Conservation (phyloP, 129 eudicot genomes). For the Arctium minus region DNA sequence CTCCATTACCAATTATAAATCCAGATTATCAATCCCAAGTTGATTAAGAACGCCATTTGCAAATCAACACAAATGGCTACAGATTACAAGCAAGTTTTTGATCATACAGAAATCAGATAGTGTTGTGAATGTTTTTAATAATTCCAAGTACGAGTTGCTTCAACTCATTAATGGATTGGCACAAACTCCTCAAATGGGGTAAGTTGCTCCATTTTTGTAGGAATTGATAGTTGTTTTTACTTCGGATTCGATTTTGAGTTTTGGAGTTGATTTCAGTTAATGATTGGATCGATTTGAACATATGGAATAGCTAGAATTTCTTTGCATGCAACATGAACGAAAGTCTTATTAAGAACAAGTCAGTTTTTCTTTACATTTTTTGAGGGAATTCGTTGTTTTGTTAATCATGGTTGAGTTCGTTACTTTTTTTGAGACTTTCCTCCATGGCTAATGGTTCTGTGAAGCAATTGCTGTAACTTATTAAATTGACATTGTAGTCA, state of each 20-base stretch:
- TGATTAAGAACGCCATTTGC: not conserved
- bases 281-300: constrained; percentile 34
- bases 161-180: constrained; percentile 83
- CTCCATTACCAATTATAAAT: not conserved
- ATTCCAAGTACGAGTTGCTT: constrained; percentile 56
- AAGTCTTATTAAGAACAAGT: constrained; percentile 91
- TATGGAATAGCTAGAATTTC: constrained; percentile 99
- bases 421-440: too few relatives aligned
- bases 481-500: not conserved
- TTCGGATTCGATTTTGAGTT: constrained; percentile 7
- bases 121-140: constrained; percentile 49
- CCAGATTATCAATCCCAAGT: not conserved
- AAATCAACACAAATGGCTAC: constrained; percentile 4
- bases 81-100: not conserved
- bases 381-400: not conserved
- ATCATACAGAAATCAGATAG: not conserved
- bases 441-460: too few relatives aligned
- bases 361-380: not conserved
- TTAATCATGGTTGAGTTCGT: not conserved
- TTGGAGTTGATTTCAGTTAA: not conserved
- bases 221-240: not conserved
- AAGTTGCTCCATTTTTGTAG: constrained; percentile 5
- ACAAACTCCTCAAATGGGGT: constrained; percentile 95
- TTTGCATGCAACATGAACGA: constrained; percentile 87
- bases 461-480: too few relatives aligned